A percentile compares a stretch with the other conserved stretches of the same genome.
Evolutionary conservation across 164 flowering plant genomes (phyloP).

Genomic region (Liriodendron chinense): DNA sequence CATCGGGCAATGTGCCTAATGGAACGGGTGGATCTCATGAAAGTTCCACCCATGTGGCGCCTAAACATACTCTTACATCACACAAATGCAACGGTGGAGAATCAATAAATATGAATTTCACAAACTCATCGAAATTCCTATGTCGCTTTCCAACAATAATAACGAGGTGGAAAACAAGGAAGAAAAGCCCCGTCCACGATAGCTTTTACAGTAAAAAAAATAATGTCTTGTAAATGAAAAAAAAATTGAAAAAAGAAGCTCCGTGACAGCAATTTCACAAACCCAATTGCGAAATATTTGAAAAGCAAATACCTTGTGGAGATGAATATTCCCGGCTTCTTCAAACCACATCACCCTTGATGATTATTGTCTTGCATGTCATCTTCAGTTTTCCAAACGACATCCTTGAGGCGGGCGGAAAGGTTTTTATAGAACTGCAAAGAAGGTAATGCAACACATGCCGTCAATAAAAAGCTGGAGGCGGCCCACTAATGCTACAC

Average conservation of each 20-base stretch:
- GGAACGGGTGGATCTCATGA: too few relatives aligned
- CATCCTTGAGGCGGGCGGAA: constrained; percentile 7
- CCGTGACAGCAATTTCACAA: not conserved
- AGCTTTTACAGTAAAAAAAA: not conserved
- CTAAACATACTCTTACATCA: too few relatives aligned
- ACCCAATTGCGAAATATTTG: not conserved
- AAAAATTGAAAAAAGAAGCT: not conserved
- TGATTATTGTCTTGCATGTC: constrained; percentile 4
- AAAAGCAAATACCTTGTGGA: not conserved
- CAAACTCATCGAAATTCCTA: too few relatives aligned
- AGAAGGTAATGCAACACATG: not conserved
- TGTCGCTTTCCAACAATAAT: not conserved
- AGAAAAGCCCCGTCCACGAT: not conserved
- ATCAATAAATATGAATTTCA: too few relatives aligned
- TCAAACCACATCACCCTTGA: not conserved
- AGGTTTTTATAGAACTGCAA: constrained; percentile 7
- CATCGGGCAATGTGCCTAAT: too few relatives aligned
- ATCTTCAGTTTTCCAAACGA: constrained; percentile 10
- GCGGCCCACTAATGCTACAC: too few relatives aligned
- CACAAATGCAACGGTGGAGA: too few relatives aligned
- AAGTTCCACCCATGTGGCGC: too few relatives aligned
- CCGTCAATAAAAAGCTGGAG: not conserved
- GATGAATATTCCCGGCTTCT: not conserved
- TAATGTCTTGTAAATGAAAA: too few relatives aligned
- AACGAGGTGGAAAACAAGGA: not conserved